Base-by-base conservation (phyloP, 306 rosid species). In the Carpinus viminea region DNA sequence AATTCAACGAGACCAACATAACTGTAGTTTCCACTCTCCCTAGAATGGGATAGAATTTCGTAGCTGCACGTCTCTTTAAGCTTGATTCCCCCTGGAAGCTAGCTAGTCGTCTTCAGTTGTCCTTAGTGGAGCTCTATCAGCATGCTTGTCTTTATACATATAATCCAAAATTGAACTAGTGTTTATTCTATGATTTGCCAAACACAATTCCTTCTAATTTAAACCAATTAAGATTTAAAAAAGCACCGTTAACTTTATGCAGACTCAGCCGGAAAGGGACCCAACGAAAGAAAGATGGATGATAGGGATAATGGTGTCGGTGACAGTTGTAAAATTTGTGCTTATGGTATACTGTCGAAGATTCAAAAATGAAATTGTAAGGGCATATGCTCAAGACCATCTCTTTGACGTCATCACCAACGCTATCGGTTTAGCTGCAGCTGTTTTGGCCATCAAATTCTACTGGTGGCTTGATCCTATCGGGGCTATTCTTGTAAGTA, bases 391-490 rank as follows among this genome's bases (percentile, higher is more conserved):
- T 56, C 97, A 88, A 81, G 98, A 95, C 64, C 98, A 95, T 83
- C 87, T 92, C 80, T 95, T 95, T 73, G 98, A 95, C 80, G 98
- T 95, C 78, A 84, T 95, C 15, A 95, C 98, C 57, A 92, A 92
- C 71, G 85, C 93, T 53, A 83, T 95, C 55, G 98, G 98, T 53
- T 82, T 95, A 1, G 93, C 86, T 43, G 68, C 96, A 0, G 93
- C 98, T 18, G 89, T 92, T 43, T 72, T 95, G 43, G 97, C 98
- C 61, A 89, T 92, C 93, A 83, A 47, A 60, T 92, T 85, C 80
- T 92, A 81, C 77, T 92, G 98, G 98, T 95, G 98, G 98, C 81
- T 95, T 47, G 98, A 95, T 55, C 98, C 98, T 45, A 31, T 85
- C 28, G 98, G 98, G 4, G 98, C 98, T 50, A 80, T 92, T 41